Conservation (phyloP, 2,329 filamentous ascomycete genomes). For the Ceratocystis albifundus region DNA sequence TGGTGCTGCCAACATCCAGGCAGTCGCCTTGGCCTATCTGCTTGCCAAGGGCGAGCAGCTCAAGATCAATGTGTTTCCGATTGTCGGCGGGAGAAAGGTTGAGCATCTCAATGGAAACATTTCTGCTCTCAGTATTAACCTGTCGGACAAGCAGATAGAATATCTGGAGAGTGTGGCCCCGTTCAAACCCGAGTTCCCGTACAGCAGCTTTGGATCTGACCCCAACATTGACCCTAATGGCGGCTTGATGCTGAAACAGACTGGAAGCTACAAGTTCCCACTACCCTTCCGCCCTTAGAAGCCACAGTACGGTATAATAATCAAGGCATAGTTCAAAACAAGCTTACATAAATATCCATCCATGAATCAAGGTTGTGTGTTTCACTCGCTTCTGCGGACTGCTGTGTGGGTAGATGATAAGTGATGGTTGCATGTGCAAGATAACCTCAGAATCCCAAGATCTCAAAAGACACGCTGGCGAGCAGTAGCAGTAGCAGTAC, state of each 20-base stretch:
- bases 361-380: too few relatives aligned
- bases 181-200: slow-evolving; percentile 35
- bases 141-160: slow-evolving; percentile 42
- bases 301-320: not conserved
- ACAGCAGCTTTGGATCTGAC: not conserved
- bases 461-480: too few relatives aligned
- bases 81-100: slow-evolving; percentile 42
- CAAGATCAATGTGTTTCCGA: slow-evolving; percentile 38
- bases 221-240: slow-evolving; percentile 3
- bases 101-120: slow-evolving; percentile 46
- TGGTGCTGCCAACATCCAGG: slow-evolving; percentile 45
- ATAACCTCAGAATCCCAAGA: too few relatives aligned
- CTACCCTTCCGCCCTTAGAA: slow-evolving; percentile 13
- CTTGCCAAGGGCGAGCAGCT: slow-evolving; percentile 36
- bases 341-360: too few relatives aligned
- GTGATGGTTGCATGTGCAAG: too few relatives aligned
- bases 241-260: not conserved
- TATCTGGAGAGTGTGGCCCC: slow-evolving; percentile 42
- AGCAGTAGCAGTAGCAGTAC: too few relatives aligned
- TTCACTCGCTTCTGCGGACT: too few relatives aligned
- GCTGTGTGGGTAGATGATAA: too few relatives aligned
- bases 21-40: slow-evolving; percentile 45
- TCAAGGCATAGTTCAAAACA: too few relatives aligned
- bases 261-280: slow-evolving; percentile 2
- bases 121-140: slow-evolving; percentile 39